Percentiles rank a stretch among this genome's conserved stretches.
phyloP scores from a whole-genome alignment of 768 basidiomycete genomes.

The Suillus spraguei region DNA sequence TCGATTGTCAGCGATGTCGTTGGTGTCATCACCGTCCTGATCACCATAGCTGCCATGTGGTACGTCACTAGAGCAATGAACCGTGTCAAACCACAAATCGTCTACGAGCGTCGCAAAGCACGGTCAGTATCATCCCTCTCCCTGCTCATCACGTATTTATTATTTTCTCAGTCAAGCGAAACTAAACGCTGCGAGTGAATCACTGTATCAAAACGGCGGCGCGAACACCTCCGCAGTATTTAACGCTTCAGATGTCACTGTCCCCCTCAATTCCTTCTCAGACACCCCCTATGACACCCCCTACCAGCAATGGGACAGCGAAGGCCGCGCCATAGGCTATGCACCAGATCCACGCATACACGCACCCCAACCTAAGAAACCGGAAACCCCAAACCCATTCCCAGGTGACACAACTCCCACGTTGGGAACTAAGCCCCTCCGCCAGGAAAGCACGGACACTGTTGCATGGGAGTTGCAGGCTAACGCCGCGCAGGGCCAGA shows the following conservation, averaged over 20 bases:
- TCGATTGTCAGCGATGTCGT: conserved; percentile 72
- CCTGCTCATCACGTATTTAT: conserved; percentile 1
- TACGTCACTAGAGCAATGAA: conserved; percentile 79
- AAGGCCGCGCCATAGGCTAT: conserved; percentile 52
- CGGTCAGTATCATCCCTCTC: conserved; percentile 42
- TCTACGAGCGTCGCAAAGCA: conserved; percentile 71
- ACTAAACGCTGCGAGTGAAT: conserved; percentile 33
- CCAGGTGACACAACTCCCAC: conserved; percentile 17
- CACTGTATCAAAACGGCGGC: conserved; percentile 32
- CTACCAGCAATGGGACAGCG: conserved; percentile 55
- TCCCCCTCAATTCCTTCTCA: conserved; percentile 32
- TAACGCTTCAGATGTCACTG: conserved; percentile 47
- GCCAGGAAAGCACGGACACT: conserved; percentile 33
- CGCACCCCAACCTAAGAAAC: conserved; percentile 51
- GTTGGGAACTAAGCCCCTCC: conserved; percentile 14
- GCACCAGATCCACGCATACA: conserved; percentile 45
- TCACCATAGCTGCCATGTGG: conserved; percentile 82
- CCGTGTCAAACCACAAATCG: conserved; percentile 63
- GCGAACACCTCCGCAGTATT: conserved; percentile 33
- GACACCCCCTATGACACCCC: conserved; percentile 33
- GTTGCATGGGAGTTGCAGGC: conserved; percentile 33
- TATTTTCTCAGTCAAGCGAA: conserved; percentile 53
- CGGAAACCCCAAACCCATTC: conserved; percentile 17
- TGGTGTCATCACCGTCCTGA: conserved; percentile 63
- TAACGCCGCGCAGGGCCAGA: conserved; percentile 27